Base-by-base conservation (phyloP, 139 green algal species). In the Picochlorum sp. region DNA sequence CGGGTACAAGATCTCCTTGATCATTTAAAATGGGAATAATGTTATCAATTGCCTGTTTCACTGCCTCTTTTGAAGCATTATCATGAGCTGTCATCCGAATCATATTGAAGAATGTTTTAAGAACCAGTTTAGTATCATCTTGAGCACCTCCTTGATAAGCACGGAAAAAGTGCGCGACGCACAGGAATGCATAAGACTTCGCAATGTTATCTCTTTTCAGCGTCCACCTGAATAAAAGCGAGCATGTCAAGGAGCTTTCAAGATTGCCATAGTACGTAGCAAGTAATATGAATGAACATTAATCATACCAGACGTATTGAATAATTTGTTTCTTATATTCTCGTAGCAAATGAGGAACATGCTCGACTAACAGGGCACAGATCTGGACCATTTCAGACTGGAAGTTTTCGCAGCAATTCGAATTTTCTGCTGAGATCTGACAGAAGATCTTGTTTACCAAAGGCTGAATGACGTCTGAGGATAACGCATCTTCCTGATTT, bases 131-230 rank as follows among this genome's bases (percentile, higher is more conserved):
- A 8, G 20, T 30, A 26, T 59, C 39, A 47, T 47, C 39, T 20
- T 16, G 8, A n/a, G 39, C 16, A 10, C n/a, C 52, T 28, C 52
- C 24, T 6, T 18, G 66, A 57, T 87, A 92, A 36, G 75, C 70
- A n/a, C 80, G 67, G 33, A 97, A 73, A 75, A 96, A 93, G 63
- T 93, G 78, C 43, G 78, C 83, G 5, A 96, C 83, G 54, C 86
- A 90, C 3, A 93, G 73, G 63, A 96, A 95, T 22, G 89, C 89
- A 62, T 81, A 84, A 47, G 75, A 79, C 69, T 89, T 89, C 65
- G 66, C 67, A 41, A 59, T 65, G 70, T 93, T 87, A 57, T 97
- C 81, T 14, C 64, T 55, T 76, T 94, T 94, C 3, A 97, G 71
- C 1, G 61, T 65, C 53, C 39, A 47, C 39, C 39, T 47, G 10